Evolutionary conservation across 2,329 filamentous ascomycete genomes (phyloP), one percentile per base, ranked within the genome.

Genomic region (Penicillium sp.): DNA sequence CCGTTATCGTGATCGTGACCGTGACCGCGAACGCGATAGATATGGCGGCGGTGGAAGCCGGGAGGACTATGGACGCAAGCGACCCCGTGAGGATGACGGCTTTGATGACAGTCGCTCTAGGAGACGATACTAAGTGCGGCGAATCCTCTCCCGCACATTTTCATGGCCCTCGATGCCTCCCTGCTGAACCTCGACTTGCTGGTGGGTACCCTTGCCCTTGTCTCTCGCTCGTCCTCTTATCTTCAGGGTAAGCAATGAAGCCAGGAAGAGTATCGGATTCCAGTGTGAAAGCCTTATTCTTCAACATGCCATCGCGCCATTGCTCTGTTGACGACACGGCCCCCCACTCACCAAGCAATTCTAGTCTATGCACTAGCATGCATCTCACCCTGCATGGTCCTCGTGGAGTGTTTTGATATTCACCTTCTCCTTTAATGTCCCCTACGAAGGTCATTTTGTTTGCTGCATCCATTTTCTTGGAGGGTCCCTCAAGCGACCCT

Each of bases 51-150:
- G 29, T 42, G 51, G 49, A 48, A 70, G 73, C 55, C 73, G 76
- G 43, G 76, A 81, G 56, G 78, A 79, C 44, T 74, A 78, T 49
- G 73, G 69, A 70, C 81, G 66, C 80, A 87, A 76, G 63, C 81
- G 84, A 66, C 78, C 83, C 45, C 89, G 86, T 69, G 90, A 94
- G 45, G 86, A 85, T 64, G 83, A 84, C 66, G 80, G 81, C 56
- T 85, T 90, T 72, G 89, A 95, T 64, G 90, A 95, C 69, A 75
- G 76, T 43, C 76, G 81, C 58, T 75, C 74, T 59, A 77, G 80
- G 65, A 75, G 81, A 63, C 75, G 81, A 64, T 84, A 83, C 66
- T 83, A 70, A 68, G 39, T 46, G 18, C 43, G 46, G 29, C 29
- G 11, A 32, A 46, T 4, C 1, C 35, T 26, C 18, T 38, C 38